Base-by-base conservation (phyloP, 2,329 filamentous ascomycete genomes). In the Stemphylium lycopersici region DNA sequence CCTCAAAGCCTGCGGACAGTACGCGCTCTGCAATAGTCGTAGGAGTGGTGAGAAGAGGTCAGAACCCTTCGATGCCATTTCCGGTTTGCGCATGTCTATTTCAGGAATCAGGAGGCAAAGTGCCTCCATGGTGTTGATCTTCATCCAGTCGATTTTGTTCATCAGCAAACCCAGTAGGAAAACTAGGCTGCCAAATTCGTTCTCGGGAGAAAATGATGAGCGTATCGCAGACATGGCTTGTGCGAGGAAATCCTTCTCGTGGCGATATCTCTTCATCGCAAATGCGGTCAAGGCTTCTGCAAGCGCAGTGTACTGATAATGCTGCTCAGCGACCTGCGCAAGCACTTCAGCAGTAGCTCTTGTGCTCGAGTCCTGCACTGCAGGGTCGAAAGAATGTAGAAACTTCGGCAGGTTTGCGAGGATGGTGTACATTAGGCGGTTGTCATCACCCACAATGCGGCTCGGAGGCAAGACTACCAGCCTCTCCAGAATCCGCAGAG, bases 11-110 rank as follows among this genome's bases (percentile, higher is more conserved):
- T 96, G 90, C 74, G 95, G 91, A 73, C 93, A 98, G 67, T 93
- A 93, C 56, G 96, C 91, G 1, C 93, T 97, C 71, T 97, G 93
- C 34, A 99, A 78, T 16, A 99, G 82, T 48, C 95, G 87, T 49
- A 99, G 79, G 0, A 99, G 82, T 0, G 95, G 96, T 1, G 95
- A 97, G 51, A 99, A 96, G 42, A 99, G 83, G 76, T 99, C 96
- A 1, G 93, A 93, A 0, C 95, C 93, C 73, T 98, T 92, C 6
- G 87, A 88, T 4, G 92, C 90, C 59, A 99, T 90, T 61, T 96
- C 93, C 0, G 90, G 87, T 66, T 93, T 93, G 50, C 89, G 88
- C 90, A 98, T 96, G 69, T 99, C 93, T 29, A 97, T 90, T 48
- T 93, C 89, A 0, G 92, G 91, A 41, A 99, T 90, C 55, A 96